Percentiles rank a stretch among this genome's conserved stretches.
Evolutionary conservation across 805 yeast species (phyloP).

Genomic region (Pichia thaimueangensis): DNA sequence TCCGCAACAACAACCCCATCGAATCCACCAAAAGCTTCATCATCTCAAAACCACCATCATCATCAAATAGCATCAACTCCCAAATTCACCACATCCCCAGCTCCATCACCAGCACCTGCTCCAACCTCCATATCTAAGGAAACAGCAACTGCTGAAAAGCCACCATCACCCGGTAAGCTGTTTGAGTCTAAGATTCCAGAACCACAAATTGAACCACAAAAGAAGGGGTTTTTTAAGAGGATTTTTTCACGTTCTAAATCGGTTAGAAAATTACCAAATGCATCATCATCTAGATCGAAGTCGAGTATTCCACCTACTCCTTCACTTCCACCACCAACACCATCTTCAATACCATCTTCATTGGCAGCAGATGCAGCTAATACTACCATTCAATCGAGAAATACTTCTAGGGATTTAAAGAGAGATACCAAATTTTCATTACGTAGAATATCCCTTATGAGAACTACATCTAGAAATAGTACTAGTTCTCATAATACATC

Average conservation of each 20-base stretch:
- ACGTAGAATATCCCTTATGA: not conserved
- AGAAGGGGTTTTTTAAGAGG: conserved; percentile 6
- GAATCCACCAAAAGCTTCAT: not conserved
- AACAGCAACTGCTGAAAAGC: too few species aligned
- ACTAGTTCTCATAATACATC: conserved; percentile 1
- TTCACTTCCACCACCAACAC: too few species aligned
- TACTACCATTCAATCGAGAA: not conserved
- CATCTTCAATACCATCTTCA: too few species aligned
- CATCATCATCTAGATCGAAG: not conserved
- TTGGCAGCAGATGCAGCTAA: too few species aligned
- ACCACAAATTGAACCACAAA: not conserved
- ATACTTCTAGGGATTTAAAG: not conserved
- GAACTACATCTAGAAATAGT: not conserved
- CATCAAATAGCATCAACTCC: too few species aligned
- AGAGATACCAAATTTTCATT: conserved; percentile 2
- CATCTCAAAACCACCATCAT: not conserved
- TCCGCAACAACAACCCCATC: conserved; percentile 1
- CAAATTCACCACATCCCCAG: not conserved
- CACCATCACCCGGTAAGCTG: too few species aligned
- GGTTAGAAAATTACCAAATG: not conserved
- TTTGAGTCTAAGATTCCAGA: too few species aligned
- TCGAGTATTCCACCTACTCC: not conserved
- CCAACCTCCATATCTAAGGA: too few species aligned
- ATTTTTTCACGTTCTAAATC: conserved; percentile 6
- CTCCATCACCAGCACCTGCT: not conserved